Evolutionary conservation across 2,329 filamentous ascomycete species (phyloP).

Genomic region (Botrytis fabae): DNA sequence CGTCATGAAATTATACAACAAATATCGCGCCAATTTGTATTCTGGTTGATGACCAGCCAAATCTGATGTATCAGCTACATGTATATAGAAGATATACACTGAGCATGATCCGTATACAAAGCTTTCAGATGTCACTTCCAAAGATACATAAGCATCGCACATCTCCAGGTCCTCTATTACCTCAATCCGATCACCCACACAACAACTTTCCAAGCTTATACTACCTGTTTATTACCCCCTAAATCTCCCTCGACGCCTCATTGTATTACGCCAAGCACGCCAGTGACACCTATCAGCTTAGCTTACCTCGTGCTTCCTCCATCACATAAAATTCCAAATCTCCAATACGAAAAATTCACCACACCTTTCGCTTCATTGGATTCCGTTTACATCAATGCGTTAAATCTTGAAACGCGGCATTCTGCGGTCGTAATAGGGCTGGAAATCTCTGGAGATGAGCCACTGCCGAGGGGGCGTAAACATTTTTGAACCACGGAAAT

Average conservation of each 20-base stretch:
- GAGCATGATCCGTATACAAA: not conserved
- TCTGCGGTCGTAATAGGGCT: not conserved
- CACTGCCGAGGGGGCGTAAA: not conserved
- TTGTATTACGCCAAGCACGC: not conserved
- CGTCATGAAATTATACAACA: not conserved
- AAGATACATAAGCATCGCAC: not conserved
- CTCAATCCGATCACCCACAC: not conserved
- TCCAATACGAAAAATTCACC: not conserved
- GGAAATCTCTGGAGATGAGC: not conserved
- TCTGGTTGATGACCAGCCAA: not conserved
- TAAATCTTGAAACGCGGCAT: not conserved
- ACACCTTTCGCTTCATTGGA: not conserved
- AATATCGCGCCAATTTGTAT: not conserved
- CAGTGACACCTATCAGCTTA: not conserved
- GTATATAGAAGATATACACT: not conserved
- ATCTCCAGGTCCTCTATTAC: not conserved
- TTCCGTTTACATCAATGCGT: rapidly evolving
- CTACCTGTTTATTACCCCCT: not conserved
- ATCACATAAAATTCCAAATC: not conserved
- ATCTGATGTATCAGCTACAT: not conserved
- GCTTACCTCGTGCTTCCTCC: not conserved
- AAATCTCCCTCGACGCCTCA: not conserved
- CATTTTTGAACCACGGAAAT: not conserved
- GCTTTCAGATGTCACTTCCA: not conserved
- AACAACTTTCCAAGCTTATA: not conserved